A percentile compares a stretch with the other conserved stretches of the same genome.
These are phyloP conservation scores for Tylopilus rubrobrunneus DNA, from an alignment of 768 basidiomycete genomes.

Conservation along the genomic window DNA sequence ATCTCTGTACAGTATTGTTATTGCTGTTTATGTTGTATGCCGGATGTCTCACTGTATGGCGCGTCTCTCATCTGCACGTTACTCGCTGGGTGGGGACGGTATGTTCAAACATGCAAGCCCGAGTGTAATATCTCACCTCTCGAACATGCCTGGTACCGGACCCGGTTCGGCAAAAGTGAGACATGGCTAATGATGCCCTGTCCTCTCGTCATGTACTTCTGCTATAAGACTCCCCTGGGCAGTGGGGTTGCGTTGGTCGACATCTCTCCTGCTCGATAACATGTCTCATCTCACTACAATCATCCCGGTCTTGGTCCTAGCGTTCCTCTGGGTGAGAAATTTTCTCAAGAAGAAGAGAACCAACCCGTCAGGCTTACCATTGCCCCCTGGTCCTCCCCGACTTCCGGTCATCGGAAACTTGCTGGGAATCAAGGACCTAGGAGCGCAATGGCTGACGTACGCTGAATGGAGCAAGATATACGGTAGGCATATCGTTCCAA, in stretches of 20 bases:
- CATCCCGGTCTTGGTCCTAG: slow-evolving; percentile 1
- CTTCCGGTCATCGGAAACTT: slow-evolving; percentile 45
- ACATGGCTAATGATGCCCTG: neutral
- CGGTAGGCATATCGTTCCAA: slow-evolving; percentile 26
- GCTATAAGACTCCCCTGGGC: neutral
- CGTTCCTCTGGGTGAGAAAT: neutral
- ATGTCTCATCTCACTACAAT: slow-evolving; percentile 4
- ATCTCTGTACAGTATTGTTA: slow-evolving; percentile 30
- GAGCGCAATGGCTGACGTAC: slow-evolving; percentile 37
- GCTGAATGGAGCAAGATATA: slow-evolving; percentile 40
- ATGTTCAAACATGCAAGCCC: neutral
- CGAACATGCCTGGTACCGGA: neutral
- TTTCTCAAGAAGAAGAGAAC: slow-evolving; percentile 4
- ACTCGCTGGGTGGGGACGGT: no score
- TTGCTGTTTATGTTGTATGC: slow-evolving; percentile 12
- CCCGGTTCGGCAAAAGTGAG: slow-evolving; percentile 6
- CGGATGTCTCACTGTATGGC: neutral
- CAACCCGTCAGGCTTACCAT: slow-evolving; percentile 19
- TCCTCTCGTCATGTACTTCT: neutral
- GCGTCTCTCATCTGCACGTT: neutral
- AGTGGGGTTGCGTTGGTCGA: neutral
- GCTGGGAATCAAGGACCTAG: slow-evolving; percentile 38
- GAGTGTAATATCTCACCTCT: slow-evolving; percentile 8
- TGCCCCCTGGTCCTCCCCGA: slow-evolving; percentile 42
- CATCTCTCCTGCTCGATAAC: neutral